Evolutionary conservation across 2,329 filamentous ascomycete species (phyloP), one percentile per base, ranked within the genome.

Genomic region (Calonectria crousiana): DNA sequence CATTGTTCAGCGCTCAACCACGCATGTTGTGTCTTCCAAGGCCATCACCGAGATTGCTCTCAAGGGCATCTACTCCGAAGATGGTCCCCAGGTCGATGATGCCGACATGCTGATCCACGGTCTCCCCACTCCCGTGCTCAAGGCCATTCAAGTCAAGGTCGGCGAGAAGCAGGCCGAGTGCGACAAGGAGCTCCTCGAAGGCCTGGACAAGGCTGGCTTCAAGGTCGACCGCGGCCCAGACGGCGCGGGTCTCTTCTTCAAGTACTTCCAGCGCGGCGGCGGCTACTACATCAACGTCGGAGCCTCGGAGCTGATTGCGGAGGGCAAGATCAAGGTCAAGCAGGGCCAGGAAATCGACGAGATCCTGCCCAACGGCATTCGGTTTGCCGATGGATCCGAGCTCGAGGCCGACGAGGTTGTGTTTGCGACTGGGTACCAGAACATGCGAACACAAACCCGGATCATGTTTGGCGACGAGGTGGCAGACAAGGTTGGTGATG

Each of bases 281-380:
- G 92, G 93, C 0, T 94, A 94, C 80, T 94, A 94, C 83, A 92
- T 94, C 75, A 91, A 94, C 74, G 92, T 93, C 1, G 93, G 93
- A 0, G 90, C 89, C 0, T 90, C 89, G 0, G 83, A 90, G 78
- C 86, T 94, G 30, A 93, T 94, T 72, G 86, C 86, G 2, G 90
- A 93, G 16, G 92, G 92, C 0, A 91, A 90, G 79, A 91, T 94
- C 81, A 91, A 90, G 77, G 85, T 94, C 32, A 90, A 90, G 80
- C 89, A 91, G 51, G 90, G 89, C 0, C 88, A 89, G 6, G 89
- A 91, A 14, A 89, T 93, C 18, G 79, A 83, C 2, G 83, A 86
- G 28, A 87, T 93, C 3, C 85, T 89, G 0, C 84, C 87, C 0
- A 78, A 84, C 0, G 88, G 86, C 1, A 75, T 89, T 0, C 81